phyloP scores from a whole-genome alignment of 176 grass and related monocot species.

The Carex kokanica region DNA sequence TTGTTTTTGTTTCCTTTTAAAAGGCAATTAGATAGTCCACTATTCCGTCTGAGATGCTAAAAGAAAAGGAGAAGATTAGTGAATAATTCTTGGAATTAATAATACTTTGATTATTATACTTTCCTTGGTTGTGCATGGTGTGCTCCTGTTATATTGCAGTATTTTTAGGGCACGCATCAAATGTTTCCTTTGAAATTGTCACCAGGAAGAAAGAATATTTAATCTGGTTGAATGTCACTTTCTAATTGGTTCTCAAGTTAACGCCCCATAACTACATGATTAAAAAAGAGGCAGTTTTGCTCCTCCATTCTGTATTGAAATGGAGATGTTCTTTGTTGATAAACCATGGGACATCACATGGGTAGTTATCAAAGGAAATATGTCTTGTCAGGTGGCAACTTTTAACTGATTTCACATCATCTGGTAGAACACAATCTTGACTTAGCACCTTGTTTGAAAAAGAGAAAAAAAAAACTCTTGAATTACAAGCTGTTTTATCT shows the following conservation, averaged over 20 bases:
- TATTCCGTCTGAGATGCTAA: neutral
- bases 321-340: neutral
- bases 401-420: constrained; percentile 7
- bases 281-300: neutral
- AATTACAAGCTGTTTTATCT: neutral
- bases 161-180: neutral
- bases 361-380: neutral
- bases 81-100: neutral
- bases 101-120: neutral
- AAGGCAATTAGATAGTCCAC: neutral
- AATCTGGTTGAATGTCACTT: constrained; percentile 4
- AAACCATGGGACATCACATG: too few relatives aligned
- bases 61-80: neutral
- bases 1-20: neutral
- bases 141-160: neutral
- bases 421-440: constrained; percentile 2
- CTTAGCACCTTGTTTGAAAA: neutral
- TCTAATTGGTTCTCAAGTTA: constrained; percentile 25
- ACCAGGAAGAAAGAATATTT: neutral
- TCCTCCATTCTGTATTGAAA: constrained; percentile 10
- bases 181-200: neutral
- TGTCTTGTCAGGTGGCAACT: neutral
- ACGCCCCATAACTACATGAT: constrained; percentile 25
- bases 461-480: neutral
- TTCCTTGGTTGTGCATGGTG: neutral